Conservation (phyloP, 352 stramenopile genomes). For the Pythium dissotocum region DNA sequence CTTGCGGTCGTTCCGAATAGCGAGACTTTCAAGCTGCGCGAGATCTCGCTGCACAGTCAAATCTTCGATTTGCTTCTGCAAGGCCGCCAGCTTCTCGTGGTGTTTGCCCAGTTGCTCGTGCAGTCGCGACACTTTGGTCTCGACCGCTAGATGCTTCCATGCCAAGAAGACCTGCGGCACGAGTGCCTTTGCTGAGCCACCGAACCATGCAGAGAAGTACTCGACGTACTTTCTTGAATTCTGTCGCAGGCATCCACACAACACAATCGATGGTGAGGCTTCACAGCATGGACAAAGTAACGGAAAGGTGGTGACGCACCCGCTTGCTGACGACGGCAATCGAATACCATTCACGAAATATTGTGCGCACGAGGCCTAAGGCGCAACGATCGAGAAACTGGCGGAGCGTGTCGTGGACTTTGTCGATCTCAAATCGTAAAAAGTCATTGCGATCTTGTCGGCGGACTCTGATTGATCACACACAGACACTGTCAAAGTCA, state of each 20-base stretch:
- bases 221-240: conserved; percentile 74
- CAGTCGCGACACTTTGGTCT: conserved; percentile 34
- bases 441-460: conserved; percentile 56
- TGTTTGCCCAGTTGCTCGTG: conserved; percentile 42
- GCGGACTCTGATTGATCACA: conserved; percentile 28
- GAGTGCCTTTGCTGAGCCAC: conserved; percentile 49
- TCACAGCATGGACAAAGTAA: not conserved
- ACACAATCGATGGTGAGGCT: not conserved
- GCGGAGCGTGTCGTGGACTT: conserved; percentile 55
- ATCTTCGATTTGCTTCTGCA: conserved; percentile 62
- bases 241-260: conserved; percentile 20
- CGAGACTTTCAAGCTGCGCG: conserved; percentile 49
- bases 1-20: conserved; percentile 61
- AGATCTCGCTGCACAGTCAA: conserved; percentile 47
- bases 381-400: conserved; percentile 54
- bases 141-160: conserved; percentile 46
- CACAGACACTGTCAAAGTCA: too few species aligned
- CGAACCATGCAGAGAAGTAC: conserved; percentile 76
- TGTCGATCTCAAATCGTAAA: conserved; percentile 52
- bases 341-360: conserved; percentile 74
- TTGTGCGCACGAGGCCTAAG: conserved; percentile 42
- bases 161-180: conserved; percentile 50
- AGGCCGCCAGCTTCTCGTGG: conserved; percentile 30
- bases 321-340: conserved; percentile 61
- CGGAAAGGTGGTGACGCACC: conserved; percentile 29